Conservation (phyloP, 805 yeast species). For the Monosporozyma servazzii region DNA sequence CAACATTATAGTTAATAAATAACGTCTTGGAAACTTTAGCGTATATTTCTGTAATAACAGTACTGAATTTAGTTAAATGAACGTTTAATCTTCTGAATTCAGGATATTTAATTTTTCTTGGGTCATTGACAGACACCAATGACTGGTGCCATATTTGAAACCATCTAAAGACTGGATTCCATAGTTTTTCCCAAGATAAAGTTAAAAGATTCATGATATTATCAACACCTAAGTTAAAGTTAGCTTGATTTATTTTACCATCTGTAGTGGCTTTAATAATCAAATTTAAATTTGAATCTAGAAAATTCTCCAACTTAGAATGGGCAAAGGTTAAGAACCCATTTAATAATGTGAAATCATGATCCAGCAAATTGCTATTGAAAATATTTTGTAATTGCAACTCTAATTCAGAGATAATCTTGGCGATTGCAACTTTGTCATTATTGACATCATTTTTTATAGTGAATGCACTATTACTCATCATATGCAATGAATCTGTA, state of each 20-base stretch:
- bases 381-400: constrained; percentile 20
- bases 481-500: not conserved
- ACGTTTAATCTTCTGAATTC: constrained; percentile 51
- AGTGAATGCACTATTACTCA: not conserved
- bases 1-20: constrained; percentile 6
- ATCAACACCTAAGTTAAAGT: constrained; percentile 2
- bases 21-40: constrained; percentile 28
- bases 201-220: constrained; percentile 32
- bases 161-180: constrained; percentile 54
- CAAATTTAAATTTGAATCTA: constrained; percentile 3
- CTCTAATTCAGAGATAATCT: constrained; percentile 13
- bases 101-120: constrained; percentile 31
- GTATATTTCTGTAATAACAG: constrained; percentile 42
- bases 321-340: constrained; percentile 24
- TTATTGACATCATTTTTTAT: not conserved
- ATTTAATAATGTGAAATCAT: constrained; percentile 23
- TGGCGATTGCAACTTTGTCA: constrained; percentile 8
- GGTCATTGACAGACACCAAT: constrained; percentile 10
- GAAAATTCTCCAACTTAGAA: constrained; percentile 18
- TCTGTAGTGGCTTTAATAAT: not conserved
- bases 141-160: constrained; percentile 35
- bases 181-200: constrained; percentile 50
- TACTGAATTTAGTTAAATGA: constrained; percentile 40
- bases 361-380: constrained; percentile 16
- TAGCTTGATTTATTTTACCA: constrained; percentile 10